Base-by-base conservation (phyloP, 768 basidiomycete species). In the Serendipita sp. region DNA sequence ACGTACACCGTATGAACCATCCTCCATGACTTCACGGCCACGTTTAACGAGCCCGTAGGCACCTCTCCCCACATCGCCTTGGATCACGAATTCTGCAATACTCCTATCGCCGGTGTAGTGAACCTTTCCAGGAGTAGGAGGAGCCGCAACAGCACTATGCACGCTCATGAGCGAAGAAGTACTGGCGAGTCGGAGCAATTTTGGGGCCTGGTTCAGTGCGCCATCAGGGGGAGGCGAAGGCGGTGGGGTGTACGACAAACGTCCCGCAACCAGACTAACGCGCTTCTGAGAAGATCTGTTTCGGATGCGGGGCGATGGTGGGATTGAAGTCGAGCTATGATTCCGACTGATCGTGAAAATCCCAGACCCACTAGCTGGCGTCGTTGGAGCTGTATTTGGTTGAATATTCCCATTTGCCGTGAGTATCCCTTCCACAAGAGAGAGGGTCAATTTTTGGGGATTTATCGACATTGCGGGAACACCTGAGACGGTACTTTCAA, bases 11-110 rank as follows among this genome's bases (percentile, higher is more conserved):
- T 86, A 75, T 44, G 83, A 78, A 3, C 89, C 90, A 72, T 90
- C 85, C 5, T 78, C 69, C 43, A 78, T 80, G 68, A 86, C 86
- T 71, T 93, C 89, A 66, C 88, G 80, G 1, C 84, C 95, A 63
- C 90, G 80, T 73, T 95, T 93, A 44, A 99, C 95, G 46, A 97
- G 78, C 1, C 95, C 95, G 73, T 97, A 97, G 10, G 95, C 95
- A 8, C 94, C 95, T 64, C 91, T 81, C 13, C 95, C 95, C 29
- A 94, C 89, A 70, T 95, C 92, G n/a, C 48, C 48, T 69, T 92
- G 83, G 64, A 96, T 86, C 23, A 86, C 80, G 71, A 88, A 96
- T 69, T 92, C 87, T 3, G 85, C 85, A 66, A 97, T 92, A 66
- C 80, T 88, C 66, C 85, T 80, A 37, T 82, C 81, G 50, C 86